phyloP scores from a whole-genome alignment of 192 early-diverging fungal species.

The Backusella morwellensis region DNA sequence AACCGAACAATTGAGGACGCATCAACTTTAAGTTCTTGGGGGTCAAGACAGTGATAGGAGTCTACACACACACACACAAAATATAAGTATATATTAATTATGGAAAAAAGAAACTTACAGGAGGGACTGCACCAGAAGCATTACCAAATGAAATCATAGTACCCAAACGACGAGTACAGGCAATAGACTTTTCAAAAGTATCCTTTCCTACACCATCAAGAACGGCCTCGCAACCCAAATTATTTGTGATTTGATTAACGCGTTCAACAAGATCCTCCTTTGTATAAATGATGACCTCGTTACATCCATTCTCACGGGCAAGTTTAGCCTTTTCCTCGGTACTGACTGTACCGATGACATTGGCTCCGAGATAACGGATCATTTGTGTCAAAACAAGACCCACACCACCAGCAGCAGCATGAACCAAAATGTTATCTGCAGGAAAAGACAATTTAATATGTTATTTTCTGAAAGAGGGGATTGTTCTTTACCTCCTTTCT shows the following conservation, averaged over 20 bases:
- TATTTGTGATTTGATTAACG: constrained; percentile 72
- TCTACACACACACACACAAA: constrained; percentile 8
- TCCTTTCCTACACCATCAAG: constrained; percentile 89
- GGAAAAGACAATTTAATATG: not conserved
- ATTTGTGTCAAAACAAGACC: constrained; percentile 82
- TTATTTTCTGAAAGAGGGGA: too few relatives aligned
- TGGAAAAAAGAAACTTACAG: constrained; percentile 38
- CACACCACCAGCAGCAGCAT: constrained; percentile 92
- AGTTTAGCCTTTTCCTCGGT: constrained; percentile 67
- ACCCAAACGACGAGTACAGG: constrained; percentile 63
- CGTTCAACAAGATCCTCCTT: constrained; percentile 60
- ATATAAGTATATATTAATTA: not conserved
- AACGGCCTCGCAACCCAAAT: constrained; percentile 78
- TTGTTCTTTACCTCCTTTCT: constrained; percentile 36
- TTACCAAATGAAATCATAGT: constrained; percentile 89
- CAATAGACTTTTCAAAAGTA: constrained; percentile 76
- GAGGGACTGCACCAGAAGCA: constrained; percentile 78
- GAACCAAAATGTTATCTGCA: constrained; percentile 62
- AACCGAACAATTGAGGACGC: constrained; percentile 73
- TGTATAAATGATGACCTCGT: constrained; percentile 73
- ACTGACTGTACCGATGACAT: constrained; percentile 86
- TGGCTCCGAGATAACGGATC: constrained; percentile 72
- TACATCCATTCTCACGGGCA: constrained; percentile 62
- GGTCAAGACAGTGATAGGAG: constrained; percentile 41
- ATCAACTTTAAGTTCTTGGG: constrained; percentile 74